Evolutionary conservation across 495 filamentous ascomycete genomes (phyloP), one percentile per base, ranked within the genome.

Genomic region (Neurospora sp.): DNA sequence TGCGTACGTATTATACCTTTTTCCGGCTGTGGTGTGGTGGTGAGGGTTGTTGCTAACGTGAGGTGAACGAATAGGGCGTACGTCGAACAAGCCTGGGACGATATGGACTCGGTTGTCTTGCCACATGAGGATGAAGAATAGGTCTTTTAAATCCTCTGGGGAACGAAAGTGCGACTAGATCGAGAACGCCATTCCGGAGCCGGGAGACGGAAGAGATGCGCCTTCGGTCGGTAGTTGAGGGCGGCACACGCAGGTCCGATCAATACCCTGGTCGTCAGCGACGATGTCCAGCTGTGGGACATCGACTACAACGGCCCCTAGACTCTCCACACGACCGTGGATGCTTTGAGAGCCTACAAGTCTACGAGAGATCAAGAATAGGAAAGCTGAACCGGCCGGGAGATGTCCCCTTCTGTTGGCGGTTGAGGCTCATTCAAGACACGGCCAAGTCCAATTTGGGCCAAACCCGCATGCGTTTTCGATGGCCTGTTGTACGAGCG

Each of bases 1-100:
- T 18, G 66, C 39, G 84, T 85, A 73, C 73, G 82, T 79, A 27
- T 35, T 1, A 39, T 72, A 0, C 14, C 69, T 31, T 7, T 31
- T n/a, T 35, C 16, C 7, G 37, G 27, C 1, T 35, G 8, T 11
- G 40, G 4, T 41, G 40, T 14, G 18, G 42, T 48, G 44, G 44
- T 48, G n/a, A 48, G 44, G n/a, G 20, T 23, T 0, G 46, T 20
- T 54, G n/a, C 46, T 54, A 23, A 54, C 46, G 40, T 44, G 16
- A 35, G 16, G 11, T 35, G 12, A 41, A 35, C 39, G 39, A 39
- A 38, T 37, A 79, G 78, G 4, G 74, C 72, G 4, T 72, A 42
- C 23, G 70, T 80, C n/a, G 73, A 80, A 2, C 8, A 18, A 8
- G 69, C 20, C 10, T 80, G 79, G 79, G 38, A 72, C 3, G 70